phyloP scores from a whole-genome alignment of 2,329 filamentous ascomycete species.

The Stagonosporopsis vannaccii region DNA sequence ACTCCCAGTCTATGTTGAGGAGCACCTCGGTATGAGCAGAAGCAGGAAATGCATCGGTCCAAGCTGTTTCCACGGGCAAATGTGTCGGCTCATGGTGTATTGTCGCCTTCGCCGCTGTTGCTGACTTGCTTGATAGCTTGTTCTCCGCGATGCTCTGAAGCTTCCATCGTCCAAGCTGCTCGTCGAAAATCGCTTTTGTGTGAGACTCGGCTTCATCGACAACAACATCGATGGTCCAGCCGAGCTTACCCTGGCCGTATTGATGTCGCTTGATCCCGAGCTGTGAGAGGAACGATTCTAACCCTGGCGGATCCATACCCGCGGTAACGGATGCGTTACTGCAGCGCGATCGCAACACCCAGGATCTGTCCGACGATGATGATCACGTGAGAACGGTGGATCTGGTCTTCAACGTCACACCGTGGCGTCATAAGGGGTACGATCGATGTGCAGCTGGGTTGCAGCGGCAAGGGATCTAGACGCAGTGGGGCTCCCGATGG shows the following conservation, averaged over 20 bases:
- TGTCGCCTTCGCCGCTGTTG: neutral
- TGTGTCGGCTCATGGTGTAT: neutral
- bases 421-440: neutral
- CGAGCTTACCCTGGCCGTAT: neutral
- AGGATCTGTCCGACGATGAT: neutral
- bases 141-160: neutral
- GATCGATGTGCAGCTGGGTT: neutral
- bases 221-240: slow-evolving; percentile 4
- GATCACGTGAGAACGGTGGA: neutral
- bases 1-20: slow-evolving; percentile 2
- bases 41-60: slow-evolving; percentile 1
- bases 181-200: slow-evolving; percentile 3
- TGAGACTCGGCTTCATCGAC: neutral
- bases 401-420: neutral
- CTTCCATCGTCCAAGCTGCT: slow-evolving; percentile 1
- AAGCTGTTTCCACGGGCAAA: neutral
- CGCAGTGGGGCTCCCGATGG: neutral
- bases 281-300: neutral
- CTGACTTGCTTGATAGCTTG: neutral
- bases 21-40: neutral
- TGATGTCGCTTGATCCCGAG: slow-evolving; percentile 1
- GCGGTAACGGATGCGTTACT: neutral
- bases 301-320: neutral
- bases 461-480: neutral
- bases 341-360: neutral